phyloP scores from a whole-genome alignment of 805 yeast genomes.

The Kuraishia capsulata region DNA sequence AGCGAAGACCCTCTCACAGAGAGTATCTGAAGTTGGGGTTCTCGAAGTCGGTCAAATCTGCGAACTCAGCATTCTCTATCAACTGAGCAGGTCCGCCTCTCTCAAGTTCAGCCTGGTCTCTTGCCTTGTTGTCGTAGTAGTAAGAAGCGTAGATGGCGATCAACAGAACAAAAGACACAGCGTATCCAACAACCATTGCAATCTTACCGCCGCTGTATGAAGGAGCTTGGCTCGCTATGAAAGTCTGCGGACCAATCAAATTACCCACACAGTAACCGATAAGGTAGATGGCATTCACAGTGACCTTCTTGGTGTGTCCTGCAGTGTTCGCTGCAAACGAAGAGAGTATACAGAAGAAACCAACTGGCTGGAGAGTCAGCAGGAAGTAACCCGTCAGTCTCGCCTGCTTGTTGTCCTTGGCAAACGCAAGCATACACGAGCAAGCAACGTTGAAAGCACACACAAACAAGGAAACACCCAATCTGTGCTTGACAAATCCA shows the following conservation, averaged over 20 bases:
- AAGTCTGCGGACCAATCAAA: constrained; percentile 67
- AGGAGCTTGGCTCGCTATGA: constrained; percentile 47
- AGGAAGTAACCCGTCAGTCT: constrained; percentile 22
- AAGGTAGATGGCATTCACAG: constrained; percentile 44
- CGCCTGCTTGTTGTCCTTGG: constrained; percentile 12
- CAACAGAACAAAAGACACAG: constrained; percentile 16
- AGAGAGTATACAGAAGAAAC: constrained; percentile 17
- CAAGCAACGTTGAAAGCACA: constrained; percentile 13
- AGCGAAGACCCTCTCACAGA: too few relatives aligned
- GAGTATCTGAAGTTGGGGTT: constrained; percentile 43
- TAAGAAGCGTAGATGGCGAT: constrained; percentile 14
- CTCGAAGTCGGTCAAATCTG: constrained; percentile 37
- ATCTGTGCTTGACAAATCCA: constrained; percentile 18
- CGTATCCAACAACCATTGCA: constrained; percentile 35
- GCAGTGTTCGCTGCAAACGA: constrained; percentile 33
- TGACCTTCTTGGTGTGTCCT: constrained; percentile 63
- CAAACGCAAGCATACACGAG: constrained; percentile 19
- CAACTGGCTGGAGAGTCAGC: constrained; percentile 16
- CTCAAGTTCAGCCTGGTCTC: constrained; percentile 14
- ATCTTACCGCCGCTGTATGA: constrained; percentile 42
- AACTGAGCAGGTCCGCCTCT: constrained; percentile 6
- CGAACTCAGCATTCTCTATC: constrained; percentile 16
- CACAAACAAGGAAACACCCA: constrained; percentile 21
- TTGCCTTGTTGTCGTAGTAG: constrained; percentile 8
- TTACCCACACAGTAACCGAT: constrained; percentile 59